Base-by-base conservation (phyloP, 2,329 filamentous ascomycete genomes). In the Neofusicoccum ribis region DNA sequence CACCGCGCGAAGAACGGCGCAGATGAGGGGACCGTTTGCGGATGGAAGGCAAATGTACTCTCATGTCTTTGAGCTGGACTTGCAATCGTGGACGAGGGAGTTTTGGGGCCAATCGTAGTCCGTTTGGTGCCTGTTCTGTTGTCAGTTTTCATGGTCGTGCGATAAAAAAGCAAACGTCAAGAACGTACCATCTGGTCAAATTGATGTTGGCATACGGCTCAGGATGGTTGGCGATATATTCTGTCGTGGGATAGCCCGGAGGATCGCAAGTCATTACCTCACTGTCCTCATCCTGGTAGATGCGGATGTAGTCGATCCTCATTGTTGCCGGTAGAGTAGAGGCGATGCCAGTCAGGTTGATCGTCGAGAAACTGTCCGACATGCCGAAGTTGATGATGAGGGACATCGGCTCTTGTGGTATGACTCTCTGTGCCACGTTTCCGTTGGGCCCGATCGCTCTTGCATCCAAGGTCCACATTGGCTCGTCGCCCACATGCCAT, bases 351-450 rank as follows among this genome's bases (percentile, higher is more conserved):
- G 82, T 82, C 65, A 87, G 75, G 70, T 90, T 86, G 67, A 91
- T 78, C 5, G 80, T 74, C 0, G 89, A 85, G 74, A 91, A 91
- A 75, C 84, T 86, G 70, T 83, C 82, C 4, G 86, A 88, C 85
- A 91, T 90, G 70, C 89, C 89, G 70, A 91, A 85, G 72, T 91
- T 91, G 78, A 87, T 82, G 69, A 91, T 81, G 17, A 91, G 77
- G 1, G 86, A 73, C 86, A 91, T 83, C 1, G 89, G 89, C 72
- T 91, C 89, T 69, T 87, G 79, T 0, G 89, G 88, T 60, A 91
- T 85, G 20, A 84, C 76, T 68, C 89, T 81, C 69, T 89, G 85
- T 6, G 87, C 89, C 65, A 91, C 78, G 71, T 91, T 91, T 65
- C 89, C 89, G 67, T 91, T 91, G 1, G 88, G 86, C 5, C 88